Conservation (phyloP, 345 rosid genomes). For the Cardamine occulta region DNA sequence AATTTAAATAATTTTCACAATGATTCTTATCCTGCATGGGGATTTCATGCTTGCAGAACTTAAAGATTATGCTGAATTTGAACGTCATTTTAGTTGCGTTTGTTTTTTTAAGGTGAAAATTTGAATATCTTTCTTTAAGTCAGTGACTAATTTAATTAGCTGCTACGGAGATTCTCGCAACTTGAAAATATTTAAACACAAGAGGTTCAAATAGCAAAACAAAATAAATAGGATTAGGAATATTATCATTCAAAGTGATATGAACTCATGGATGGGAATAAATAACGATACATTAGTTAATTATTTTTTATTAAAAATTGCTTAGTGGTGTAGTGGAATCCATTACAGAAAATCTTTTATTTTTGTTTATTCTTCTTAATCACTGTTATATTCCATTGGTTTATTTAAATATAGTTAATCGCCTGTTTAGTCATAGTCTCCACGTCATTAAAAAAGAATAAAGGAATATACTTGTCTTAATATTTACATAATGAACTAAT, state of each 20-base stretch:
- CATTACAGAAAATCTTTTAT: conserved; percentile 26
- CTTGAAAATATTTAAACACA: conserved; percentile 23
- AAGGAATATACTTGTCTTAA: conserved; percentile 36
- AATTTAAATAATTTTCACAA: not conserved
- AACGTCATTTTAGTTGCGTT: conserved; percentile 31
- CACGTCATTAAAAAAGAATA: conserved; percentile 37
- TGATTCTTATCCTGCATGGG: conserved; percentile 34
- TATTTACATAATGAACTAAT: conserved; percentile 26
- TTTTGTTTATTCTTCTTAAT: conserved; percentile 23
- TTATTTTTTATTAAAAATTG: not conserved
- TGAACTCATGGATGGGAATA: conserved; percentile 38
- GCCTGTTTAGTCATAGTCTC: conserved; percentile 45
- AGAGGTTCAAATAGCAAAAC: conserved; percentile 6
- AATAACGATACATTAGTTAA: conserved; percentile 24
- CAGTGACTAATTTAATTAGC: conserved; percentile 27
- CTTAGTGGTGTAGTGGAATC: conserved; percentile 44
- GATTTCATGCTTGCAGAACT: conserved; percentile 19
- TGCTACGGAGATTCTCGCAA: conserved; percentile 31
- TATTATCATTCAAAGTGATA: conserved; percentile 31
- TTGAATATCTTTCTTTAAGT: not conserved
- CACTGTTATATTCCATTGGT: conserved; percentile 35
- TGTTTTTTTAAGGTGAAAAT: not conserved
- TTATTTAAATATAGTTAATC: conserved; percentile 33
- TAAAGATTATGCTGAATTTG: conserved; percentile 23
- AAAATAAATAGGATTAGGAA: conserved; percentile 31